Base-by-base conservation (phyloP, 495 filamentous ascomycete genomes). In the Letharia columbiana region DNA sequence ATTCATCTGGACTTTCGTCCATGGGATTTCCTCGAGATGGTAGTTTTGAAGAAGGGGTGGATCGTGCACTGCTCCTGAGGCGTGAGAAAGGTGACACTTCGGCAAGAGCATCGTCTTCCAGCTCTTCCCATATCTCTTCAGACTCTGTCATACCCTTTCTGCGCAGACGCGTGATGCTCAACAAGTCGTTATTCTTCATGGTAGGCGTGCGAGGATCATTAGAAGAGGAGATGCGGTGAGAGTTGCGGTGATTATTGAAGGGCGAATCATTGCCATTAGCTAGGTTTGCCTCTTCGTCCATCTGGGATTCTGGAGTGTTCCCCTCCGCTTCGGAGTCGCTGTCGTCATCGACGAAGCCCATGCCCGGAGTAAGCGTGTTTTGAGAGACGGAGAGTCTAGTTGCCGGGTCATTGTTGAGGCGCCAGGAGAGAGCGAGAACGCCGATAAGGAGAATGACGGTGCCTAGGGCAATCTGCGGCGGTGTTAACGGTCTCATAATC, bases 371-470 rank as follows among this genome's bases (percentile, higher is more conserved):
- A 5, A 92, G 76, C 5, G 82, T 80, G 1, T 82, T 86, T 68
- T 87, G 84, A 2, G 83, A 78, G 18, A 87, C 81, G 28, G 79
- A 76, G n/a, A 83, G 79, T 31, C 82, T 77, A 15, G 68, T 68
- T 39, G 83, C 79, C 60, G 85, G 79, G 64, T 90, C 86, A 63
- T 89, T 87, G 71, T 90, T 87, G 44, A 99, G 83, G 52, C 95
- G 86, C 94, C 94, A 99, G 31, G 91, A 96, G 10, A 99, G 83
- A 52, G 91, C 92, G 6, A 99, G 79, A 5, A 99, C 94, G 64
- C 94, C 94, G 4, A 83, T 79, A 4, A 99, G 84, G 11, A 99
- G 82, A 62, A 99, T 89, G 42, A 84, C 78, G 4, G 93, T 97
- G 2, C 94, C 94, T 6, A 99, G 74, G 1, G 91, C 83, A 65